phyloP scores from a whole-genome alignment of 306 rosid genomes.

The Aeschynomene evenia region DNA sequence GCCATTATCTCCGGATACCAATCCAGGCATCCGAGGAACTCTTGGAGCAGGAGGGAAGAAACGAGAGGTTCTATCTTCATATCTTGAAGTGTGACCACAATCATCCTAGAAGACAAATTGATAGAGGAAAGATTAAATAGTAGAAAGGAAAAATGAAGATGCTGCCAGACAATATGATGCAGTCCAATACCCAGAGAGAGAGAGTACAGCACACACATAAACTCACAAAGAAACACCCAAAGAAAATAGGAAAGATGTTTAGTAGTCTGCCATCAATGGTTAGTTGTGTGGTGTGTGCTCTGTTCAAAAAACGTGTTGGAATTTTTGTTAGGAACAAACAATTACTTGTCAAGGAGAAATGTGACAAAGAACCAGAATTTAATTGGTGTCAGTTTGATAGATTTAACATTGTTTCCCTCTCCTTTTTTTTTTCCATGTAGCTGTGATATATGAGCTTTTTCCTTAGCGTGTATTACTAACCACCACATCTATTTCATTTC shows the following conservation, averaged over 20 bases:
- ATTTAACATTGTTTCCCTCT: not conserved
- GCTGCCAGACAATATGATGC: not conserved
- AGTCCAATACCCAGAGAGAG: not conserved
- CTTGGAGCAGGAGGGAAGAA: constrained; percentile 95
- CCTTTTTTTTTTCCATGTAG: not conserved
- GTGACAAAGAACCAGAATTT: constrained; percentile 11
- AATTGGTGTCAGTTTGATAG: not conserved
- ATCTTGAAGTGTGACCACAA: constrained; percentile 49
- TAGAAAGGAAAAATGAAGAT: constrained; percentile 4
- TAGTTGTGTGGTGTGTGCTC: not conserved
- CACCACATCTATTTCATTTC: not conserved
- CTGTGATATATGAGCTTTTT: not conserved
- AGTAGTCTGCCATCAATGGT: not conserved
- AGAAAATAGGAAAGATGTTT: not conserved
- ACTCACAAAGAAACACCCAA: not conserved
- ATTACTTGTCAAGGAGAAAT: constrained; percentile 3
- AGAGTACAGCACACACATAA: not conserved
- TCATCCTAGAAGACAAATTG: constrained; percentile 58
- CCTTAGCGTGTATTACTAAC: not conserved
- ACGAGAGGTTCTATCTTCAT: constrained; percentile 92
- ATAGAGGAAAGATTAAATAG: constrained; percentile 23
- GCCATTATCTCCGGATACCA: constrained; percentile 85
- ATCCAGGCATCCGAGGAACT: constrained; percentile 84
- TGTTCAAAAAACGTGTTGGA: not conserved
- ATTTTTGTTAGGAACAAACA: not conserved